These are phyloP conservation scores for Chytriomyces sp. DNA, from an alignment of 192 early-diverging fungal genomes.

Conservation along the genomic window DNA sequence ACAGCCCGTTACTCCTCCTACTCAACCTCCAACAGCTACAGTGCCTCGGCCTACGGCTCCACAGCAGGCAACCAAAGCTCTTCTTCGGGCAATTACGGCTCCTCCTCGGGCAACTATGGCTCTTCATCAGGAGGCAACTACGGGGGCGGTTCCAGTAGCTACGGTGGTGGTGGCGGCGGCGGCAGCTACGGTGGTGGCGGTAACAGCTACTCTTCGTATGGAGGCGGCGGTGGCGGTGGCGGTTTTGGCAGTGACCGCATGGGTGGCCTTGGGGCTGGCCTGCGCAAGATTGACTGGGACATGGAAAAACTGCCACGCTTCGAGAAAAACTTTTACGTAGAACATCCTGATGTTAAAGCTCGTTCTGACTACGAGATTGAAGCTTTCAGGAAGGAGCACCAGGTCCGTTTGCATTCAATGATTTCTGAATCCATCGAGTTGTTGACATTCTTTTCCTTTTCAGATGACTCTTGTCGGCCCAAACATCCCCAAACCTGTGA, in stretches of 20 bases:
- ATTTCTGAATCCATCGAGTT: too few species aligned
- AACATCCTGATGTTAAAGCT: conserved; percentile 71
- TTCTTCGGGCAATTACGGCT: neutral
- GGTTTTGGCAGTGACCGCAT: conserved; percentile 49
- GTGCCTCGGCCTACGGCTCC: neutral
- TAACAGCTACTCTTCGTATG: conserved; percentile 51
- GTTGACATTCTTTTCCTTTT: too few species aligned
- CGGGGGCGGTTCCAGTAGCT: conserved; percentile 45
- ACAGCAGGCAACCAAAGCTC: neutral
- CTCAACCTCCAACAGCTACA: neutral
- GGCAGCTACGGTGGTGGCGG: conserved; percentile 49
- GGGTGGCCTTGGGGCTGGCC: conserved; percentile 59
- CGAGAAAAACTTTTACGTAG: conserved; percentile 98
- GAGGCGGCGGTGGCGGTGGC: conserved; percentile 45
- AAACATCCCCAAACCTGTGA: conserved; percentile 89
- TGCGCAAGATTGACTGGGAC: conserved; percentile 74
- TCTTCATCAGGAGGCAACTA: conserved; percentile 25
- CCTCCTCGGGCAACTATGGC: conserved; percentile 5
- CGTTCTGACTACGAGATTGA: conserved; percentile 77
- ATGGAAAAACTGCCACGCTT: conserved; percentile 70
- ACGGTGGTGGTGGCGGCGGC: conserved; percentile 50
- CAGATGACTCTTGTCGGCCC: conserved; percentile 80
- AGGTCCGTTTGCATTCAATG: conserved; percentile 25
- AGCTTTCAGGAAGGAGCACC: conserved; percentile 73
- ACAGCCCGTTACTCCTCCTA: neutral